Conservation (phyloP, 2,329 filamentous ascomycete genomes). For the Botryosphaeria dothidea region DNA sequence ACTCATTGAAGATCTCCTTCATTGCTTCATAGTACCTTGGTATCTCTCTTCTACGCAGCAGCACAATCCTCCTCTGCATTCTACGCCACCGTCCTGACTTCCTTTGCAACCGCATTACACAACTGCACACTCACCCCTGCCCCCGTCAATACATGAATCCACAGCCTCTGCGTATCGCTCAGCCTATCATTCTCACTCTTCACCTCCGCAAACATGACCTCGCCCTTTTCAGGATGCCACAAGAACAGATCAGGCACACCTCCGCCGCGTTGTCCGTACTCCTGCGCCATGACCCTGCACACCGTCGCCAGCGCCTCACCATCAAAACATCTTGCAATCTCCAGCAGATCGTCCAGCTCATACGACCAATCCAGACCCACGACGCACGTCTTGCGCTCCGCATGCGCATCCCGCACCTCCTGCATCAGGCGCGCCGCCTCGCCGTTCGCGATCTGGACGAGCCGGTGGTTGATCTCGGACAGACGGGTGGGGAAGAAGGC, state of each 20-base stretch:
- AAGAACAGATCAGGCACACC: conserved; percentile 92
- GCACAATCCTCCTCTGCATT: neutral
- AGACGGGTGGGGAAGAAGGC: conserved; percentile 84
- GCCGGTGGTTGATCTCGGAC: conserved; percentile 83
- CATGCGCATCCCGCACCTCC: conserved; percentile 67
- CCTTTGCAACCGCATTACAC: conserved; percentile 64
- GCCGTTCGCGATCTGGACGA: conserved; percentile 87
- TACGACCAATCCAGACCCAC: conserved; percentile 92
- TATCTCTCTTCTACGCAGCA: too few relatives aligned
- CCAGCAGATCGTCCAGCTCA: conserved; percentile 72
- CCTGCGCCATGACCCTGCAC: conserved; percentile 93
- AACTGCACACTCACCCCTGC: conserved; percentile 86
- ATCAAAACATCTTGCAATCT: conserved; percentile 76
- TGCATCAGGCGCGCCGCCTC: conserved; percentile 67
- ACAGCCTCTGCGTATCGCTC: conserved; percentile 93
- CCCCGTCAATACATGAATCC: conserved; percentile 89
- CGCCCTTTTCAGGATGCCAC: conserved; percentile 61
- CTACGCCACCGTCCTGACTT: conserved; percentile 40
- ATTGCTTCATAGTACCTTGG: too few relatives aligned
- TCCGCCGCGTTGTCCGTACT: conserved; percentile 82
- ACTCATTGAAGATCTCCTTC: too few relatives aligned
- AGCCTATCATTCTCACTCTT: conserved; percentile 77
- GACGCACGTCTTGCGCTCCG: conserved; percentile 75
- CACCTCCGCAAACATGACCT: conserved; percentile 68
- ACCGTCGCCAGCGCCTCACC: conserved; percentile 79